These are phyloP conservation scores for Tetrapisispora pingtungensis DNA, from an alignment of 805 yeast genomes.

Conservation along the genomic window DNA sequence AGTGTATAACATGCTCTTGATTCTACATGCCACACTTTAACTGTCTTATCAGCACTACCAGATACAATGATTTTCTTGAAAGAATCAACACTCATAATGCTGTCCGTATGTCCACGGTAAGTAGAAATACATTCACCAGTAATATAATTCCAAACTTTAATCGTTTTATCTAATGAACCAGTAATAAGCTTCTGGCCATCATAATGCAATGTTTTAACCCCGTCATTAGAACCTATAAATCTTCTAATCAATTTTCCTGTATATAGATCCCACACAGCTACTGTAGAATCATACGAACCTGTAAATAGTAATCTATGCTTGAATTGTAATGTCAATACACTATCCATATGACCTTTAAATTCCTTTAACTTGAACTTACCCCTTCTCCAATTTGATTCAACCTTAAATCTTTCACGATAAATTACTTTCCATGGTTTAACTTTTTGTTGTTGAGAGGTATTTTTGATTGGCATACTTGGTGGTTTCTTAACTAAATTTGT, in stretches of 20 bases:
- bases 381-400: slow-evolving; percentile 91
- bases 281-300: slow-evolving; percentile 84
- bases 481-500: too few species aligned
- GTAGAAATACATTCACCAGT: slow-evolving; percentile 93
- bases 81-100: slow-evolving; percentile 78
- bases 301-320: slow-evolving; percentile 73
- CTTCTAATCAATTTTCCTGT: slow-evolving; percentile 69
- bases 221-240: slow-evolving; percentile 81
- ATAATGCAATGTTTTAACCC: slow-evolving; percentile 74
- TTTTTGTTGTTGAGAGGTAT: background rate
- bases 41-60: slow-evolving; percentile 86
- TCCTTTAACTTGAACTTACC: slow-evolving; percentile 57
- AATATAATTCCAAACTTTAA: slow-evolving; percentile 91
- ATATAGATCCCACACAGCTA: slow-evolving; percentile 86
- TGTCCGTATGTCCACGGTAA: slow-evolving; percentile 83
- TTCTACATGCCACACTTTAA: slow-evolving; percentile 95
- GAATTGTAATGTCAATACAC: slow-evolving; percentile 80
- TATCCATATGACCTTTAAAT: slow-evolving; percentile 77
- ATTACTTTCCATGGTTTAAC: slow-evolving; percentile 94
- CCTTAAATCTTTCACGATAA: slow-evolving; percentile 79
- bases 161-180: slow-evolving; percentile 84
- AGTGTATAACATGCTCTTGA: slow-evolving; percentile 85
- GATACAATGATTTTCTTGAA: slow-evolving; percentile 73
- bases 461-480: too few species aligned
- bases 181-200: slow-evolving; percentile 85